Percentiles rank a stretch among this genome's conserved stretches.
Conservation (phyloP, 164 flowering plant genomes). For the Umbellularia californica region DNA sequence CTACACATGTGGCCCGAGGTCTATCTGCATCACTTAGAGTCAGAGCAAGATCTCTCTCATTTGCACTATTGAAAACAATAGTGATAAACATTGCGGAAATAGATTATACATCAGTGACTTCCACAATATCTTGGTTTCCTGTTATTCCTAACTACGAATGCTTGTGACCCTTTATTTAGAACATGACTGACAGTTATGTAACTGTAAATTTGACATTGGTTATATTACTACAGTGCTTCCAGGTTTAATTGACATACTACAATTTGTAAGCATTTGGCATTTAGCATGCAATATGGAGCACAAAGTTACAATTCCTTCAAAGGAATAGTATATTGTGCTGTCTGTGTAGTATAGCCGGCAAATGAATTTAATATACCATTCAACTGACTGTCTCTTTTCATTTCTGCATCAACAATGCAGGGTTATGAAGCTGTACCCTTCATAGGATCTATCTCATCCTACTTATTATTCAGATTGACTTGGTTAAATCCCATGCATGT, state of each 20-base stretch:
- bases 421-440: constrained; percentile 25
- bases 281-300: not conserved
- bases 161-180: not conserved
- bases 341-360: not conserved
- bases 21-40: too few relatives aligned
- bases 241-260: not conserved
- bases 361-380: not conserved
- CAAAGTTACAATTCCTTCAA: not conserved
- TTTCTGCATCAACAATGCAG: constrained; percentile 38
- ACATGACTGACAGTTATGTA: not conserved
- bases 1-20: too few relatives aligned
- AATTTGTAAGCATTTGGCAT: not conserved
- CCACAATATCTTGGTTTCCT: too few relatives aligned
- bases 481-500: constrained; percentile 18
- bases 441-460: constrained; percentile 36
- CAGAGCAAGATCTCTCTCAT: too few relatives aligned
- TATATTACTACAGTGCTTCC: not conserved
- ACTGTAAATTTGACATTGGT: not conserved
- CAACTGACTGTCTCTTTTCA: not conserved
- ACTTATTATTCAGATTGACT: constrained; percentile 34
- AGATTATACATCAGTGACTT: too few relatives aligned
- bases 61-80: too few relatives aligned
- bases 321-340: not conserved
- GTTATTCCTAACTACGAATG: too few relatives aligned
- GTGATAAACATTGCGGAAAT: too few relatives aligned